Conservation (phyloP, 2,329 filamentous ascomycete species). For the Huntiella bhutanensis region DNA sequence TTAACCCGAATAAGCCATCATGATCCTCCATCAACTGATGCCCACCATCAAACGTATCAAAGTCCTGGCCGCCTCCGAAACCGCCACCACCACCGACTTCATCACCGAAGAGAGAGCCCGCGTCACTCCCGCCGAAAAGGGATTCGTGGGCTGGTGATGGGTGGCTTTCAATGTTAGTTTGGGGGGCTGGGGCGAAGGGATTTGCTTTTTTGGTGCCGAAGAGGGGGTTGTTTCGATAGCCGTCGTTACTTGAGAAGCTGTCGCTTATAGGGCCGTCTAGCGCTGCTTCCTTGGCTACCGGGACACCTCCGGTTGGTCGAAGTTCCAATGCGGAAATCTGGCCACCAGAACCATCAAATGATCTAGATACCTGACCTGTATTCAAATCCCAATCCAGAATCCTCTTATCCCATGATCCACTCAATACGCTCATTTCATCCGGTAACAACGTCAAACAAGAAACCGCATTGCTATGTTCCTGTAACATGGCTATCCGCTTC, state of each 20-base stretch:
- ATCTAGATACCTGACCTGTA: conserved; percentile 55
- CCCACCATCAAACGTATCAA: conserved; percentile 24
- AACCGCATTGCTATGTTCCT: conserved; percentile 76
- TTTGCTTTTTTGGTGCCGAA: conserved; percentile 8
- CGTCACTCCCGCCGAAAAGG: conserved; percentile 62
- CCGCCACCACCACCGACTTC: conserved; percentile 24
- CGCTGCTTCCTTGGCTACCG: conserved; percentile 51
- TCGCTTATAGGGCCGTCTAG: conserved; percentile 25
- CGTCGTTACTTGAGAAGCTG: conserved; percentile 56
- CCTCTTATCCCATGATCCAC: conserved; percentile 91
- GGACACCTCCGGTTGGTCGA: conserved; percentile 54
- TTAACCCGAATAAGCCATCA: conserved; percentile 2
- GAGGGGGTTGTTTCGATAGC: conserved; percentile 1
- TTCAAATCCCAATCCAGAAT: conserved; percentile 92
- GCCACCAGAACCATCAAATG: conserved; percentile 57
- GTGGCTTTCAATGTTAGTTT: conserved; percentile 19
- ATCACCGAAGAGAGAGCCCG: conserved; percentile 78
- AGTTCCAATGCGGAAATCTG: conserved; percentile 83
- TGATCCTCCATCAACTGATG: neutral
- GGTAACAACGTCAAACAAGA: conserved; percentile 66
- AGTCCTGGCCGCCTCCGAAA: conserved; percentile 33
- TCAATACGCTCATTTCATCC: conserved; percentile 74
- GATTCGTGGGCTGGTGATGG: conserved; percentile 59
- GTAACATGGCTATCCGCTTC: conserved; percentile 64
- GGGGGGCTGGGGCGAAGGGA: conserved; percentile 6